phyloP scores from a whole-genome alignment of 306 rosid genomes.

The Rosa persica region DNA sequence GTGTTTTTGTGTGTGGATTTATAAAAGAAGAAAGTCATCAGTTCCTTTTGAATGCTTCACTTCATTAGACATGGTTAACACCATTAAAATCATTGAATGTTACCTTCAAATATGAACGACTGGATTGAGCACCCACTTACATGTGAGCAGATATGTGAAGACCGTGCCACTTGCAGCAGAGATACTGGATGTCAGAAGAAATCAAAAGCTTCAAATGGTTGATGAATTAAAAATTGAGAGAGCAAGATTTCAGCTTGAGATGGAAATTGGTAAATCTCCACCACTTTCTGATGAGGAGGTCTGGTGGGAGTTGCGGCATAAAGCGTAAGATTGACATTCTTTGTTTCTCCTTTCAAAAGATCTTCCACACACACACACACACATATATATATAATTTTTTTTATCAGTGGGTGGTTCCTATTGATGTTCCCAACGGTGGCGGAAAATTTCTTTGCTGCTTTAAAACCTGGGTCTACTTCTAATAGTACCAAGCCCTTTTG shows the following conservation, averaged over 20 bases:
- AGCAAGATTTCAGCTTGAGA: conserved; percentile 76
- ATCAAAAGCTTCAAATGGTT: conserved; percentile 80
- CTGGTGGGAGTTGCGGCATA: conserved; percentile 81
- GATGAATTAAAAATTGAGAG: conserved; percentile 64
- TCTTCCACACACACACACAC: too few relatives aligned
- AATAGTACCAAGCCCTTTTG: too few relatives aligned
- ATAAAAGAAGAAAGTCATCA: too few relatives aligned
- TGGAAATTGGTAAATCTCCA: conserved; percentile 94
- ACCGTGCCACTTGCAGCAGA: conserved; percentile 95
- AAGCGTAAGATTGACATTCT: conserved; percentile 62
- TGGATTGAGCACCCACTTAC: conserved; percentile 10
- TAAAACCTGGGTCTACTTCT: too few relatives aligned
- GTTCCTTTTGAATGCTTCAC: background rate
- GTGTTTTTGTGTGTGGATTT: background rate
- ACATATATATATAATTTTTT: too few relatives aligned
- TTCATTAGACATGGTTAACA: background rate
- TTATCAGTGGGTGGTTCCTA: too few relatives aligned
- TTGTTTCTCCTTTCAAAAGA: background rate
- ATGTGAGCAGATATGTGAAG: conserved; percentile 80
- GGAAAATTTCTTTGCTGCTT: too few relatives aligned
- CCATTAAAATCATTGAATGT: background rate
- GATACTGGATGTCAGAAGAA: conserved; percentile 86
- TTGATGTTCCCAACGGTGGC: too few relatives aligned
- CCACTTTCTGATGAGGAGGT: conserved; percentile 83
- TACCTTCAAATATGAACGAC: background rate